Evolutionary conservation across 2,329 filamentous ascomycete species (phyloP), one percentile per base, ranked within the genome.

Genomic region (Aspergillus sclerotialis): DNA sequence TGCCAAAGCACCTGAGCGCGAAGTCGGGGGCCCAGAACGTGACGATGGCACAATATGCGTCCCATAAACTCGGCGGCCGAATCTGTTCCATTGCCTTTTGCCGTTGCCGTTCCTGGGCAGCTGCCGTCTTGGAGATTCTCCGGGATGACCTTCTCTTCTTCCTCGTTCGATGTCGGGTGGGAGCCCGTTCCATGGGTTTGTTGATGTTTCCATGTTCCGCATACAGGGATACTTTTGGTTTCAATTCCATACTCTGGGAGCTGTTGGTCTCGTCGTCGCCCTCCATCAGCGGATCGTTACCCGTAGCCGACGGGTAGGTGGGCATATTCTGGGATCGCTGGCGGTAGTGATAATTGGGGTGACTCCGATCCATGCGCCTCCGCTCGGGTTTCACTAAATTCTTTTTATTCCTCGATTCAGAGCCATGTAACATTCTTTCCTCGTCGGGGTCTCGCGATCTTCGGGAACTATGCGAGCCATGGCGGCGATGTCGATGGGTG

Each of bases 11-110:
- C 46, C 75, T 77, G 35, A 98, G 69, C 17, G 95, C 64, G 42
- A 90, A 84, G 56, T 88, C 82, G 1, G 92, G 92, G 38, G 79
- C 84, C 89, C 92, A 96, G 54, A 96, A 95, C 0, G 92, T 98
- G 46, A 98, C 67, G 43, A 94, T 77, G 30, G 84, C 82, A 63
- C 92, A 98, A 67, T 98, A 98, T 4, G 93, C 81, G 52, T 88
- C 93, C 92, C 92, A 98, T 24, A 93, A 63, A 54, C 84, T 94
- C 0, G 87, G 88, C 2, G 90, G 86, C 2, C 79, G 76, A 32
- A 86, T 72, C 37, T 78, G 67, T 37, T 83, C 76, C 42, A 73
- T 57, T 36, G 76, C 72, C 55, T 79, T 76, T 49, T 77, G 69
- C 19, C 68, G 67, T 50, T 68, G 65, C 46, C 67, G 74, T 48